phyloP scores from a whole-genome alignment of 371 early-diverging fungal genomes.

The Mortierella sp. region DNA sequence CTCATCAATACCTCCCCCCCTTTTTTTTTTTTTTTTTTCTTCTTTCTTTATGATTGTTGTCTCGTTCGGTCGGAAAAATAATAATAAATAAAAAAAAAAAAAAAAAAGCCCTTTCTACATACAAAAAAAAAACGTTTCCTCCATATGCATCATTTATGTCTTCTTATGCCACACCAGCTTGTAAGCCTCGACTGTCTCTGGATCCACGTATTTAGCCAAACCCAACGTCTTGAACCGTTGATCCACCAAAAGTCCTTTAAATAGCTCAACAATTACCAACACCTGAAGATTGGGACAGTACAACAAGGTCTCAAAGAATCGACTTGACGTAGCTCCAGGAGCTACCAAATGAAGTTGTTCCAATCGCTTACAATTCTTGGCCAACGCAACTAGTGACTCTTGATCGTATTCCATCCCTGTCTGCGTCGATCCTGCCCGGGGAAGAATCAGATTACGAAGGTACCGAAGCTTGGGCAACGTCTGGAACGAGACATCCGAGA shows the following conservation, averaged over 20 bases:
- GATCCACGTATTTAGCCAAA: conserved; percentile 48
- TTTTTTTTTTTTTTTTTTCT: too few species aligned
- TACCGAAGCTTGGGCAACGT: conserved; percentile 43
- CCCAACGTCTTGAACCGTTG: conserved; percentile 51
- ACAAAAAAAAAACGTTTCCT: too few species aligned
- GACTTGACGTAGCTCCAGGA: conserved; percentile 44
- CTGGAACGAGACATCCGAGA: conserved; percentile 51
- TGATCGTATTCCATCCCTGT: conserved; percentile 43
- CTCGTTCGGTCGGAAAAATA: too few species aligned
- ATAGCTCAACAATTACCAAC: conserved; percentile 45
- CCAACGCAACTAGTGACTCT: conserved; percentile 41
- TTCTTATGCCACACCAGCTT: conserved; percentile 54
- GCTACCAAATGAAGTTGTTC: conserved; percentile 51
- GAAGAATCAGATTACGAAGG: conserved; percentile 48
- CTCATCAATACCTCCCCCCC: too few species aligned
- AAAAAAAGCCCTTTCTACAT: too few species aligned
- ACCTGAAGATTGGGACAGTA: conserved; percentile 49
- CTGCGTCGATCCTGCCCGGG: conserved; percentile 37
- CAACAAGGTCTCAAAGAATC: conserved; percentile 45
- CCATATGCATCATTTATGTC: too few species aligned
- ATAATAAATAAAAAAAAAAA: too few species aligned
- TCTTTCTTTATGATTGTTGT: too few species aligned
- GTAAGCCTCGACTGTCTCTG: conserved; percentile 39
- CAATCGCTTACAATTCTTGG: conserved; percentile 47
- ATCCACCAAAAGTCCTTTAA: conserved; percentile 42